A percentile compares a stretch with the other conserved stretches of the same genome.
Evolutionary conservation across 1,284 basidiomycete species (phyloP).

Genomic region (Erythrobasidium hasegawianum): DNA sequence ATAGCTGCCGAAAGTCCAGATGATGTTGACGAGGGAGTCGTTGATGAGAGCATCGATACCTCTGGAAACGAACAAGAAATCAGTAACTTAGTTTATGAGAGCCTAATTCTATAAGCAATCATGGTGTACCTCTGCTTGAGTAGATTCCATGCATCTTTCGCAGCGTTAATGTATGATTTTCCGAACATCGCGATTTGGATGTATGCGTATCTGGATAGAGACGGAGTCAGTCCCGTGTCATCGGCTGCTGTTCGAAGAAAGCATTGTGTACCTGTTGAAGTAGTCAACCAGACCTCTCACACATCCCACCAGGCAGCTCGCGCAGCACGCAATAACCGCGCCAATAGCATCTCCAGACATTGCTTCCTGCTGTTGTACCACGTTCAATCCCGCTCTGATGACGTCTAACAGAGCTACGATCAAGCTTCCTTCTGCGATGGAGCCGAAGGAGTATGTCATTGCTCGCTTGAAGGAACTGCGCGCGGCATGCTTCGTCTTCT

Average conservation of each 20-base stretch:
- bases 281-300: conserved; percentile 69
- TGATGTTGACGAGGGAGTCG: conserved; percentile 71
- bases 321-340: conserved; percentile 70
- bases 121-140: conserved; percentile 61
- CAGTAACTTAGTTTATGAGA: too few species aligned
- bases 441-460: conserved; percentile 79
- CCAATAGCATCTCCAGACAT: conserved; percentile 70
- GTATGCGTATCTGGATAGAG: conserved; percentile 52
- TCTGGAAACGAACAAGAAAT: conserved; percentile 45
- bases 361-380: conserved; percentile 64
- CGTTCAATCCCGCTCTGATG: conserved; percentile 63
- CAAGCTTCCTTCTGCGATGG: conserved; percentile 82
- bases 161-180: conserved; percentile 71
- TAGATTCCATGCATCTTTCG: conserved; percentile 84
- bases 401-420: conserved; percentile 83
- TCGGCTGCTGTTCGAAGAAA: conserved; percentile 46
- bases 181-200: conserved; percentile 79
- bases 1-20: conserved; percentile 46
- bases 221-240: neutral
- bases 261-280: conserved; percentile 62
- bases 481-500: conserved; percentile 23
- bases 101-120: too few species aligned
- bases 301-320: conserved; percentile 72
- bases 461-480: conserved; percentile 64
- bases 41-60: conserved; percentile 81